A percentile compares a stretch with the other conserved stretches of the same genome.
Conservation (phyloP, 2,329 filamentous ascomycete genomes). For the Hyphodiscus sp. region DNA sequence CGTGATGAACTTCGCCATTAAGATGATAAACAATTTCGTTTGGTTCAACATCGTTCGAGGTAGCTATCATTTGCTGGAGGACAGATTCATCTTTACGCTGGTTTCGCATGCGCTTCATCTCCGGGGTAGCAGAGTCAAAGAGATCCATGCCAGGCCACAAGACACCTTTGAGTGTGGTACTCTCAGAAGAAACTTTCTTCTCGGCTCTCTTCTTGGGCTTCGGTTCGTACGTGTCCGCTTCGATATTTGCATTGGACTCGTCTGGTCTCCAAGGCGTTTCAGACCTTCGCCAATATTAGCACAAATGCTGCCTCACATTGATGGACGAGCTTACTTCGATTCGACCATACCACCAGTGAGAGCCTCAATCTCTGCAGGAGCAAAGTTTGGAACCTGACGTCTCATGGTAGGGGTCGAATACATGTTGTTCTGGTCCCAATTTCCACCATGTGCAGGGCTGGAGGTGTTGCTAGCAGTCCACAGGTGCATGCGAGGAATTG, state of each 20-base stretch:
- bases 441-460: slow-evolving; percentile 6
- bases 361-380: slow-evolving; percentile 7
- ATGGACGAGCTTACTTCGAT: slow-evolving; percentile 17
- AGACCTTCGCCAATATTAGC: slow-evolving; percentile 12
- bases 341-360: slow-evolving; percentile 10
- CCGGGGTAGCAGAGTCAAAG: slow-evolving; percentile 72
- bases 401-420: slow-evolving; percentile 26
- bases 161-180: slow-evolving; percentile 56
- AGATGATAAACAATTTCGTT: slow-evolving; percentile 58
- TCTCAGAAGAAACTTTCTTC: slow-evolving; percentile 22
- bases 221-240: neutral
- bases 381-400: slow-evolving; percentile 22
- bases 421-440: slow-evolving; percentile 15
- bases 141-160: slow-evolving; percentile 72
- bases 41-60: slow-evolving; percentile 57
- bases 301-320: neutral
- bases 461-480: slow-evolving; percentile 16
- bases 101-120: slow-evolving; percentile 68
- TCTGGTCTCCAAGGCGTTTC: slow-evolving; percentile 20
- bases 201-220: slow-evolving; percentile 1
- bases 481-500: slow-evolving; percentile 28
- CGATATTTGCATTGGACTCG: neutral
- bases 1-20: slow-evolving; percentile 43
- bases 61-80: slow-evolving; percentile 57
- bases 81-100: slow-evolving; percentile 71